Evolutionary conservation across 106 monocot genomes (phyloP).

Genomic region (Dendrobium nobile): DNA sequence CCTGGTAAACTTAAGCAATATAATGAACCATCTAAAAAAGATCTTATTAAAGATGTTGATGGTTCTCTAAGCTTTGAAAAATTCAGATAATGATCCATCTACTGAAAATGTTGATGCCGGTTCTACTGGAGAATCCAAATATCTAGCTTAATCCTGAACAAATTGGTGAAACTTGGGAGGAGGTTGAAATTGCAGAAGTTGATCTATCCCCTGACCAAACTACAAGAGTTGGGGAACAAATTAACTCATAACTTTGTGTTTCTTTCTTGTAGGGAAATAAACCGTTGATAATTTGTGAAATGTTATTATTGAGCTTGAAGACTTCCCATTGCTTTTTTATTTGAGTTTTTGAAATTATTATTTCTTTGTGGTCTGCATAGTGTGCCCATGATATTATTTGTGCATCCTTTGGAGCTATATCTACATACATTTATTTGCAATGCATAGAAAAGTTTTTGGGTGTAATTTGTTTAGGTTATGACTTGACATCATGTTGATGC

Average conservation of each 20-base stretch:
- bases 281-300: not conserved
- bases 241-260: not conserved
- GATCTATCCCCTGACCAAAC: not conserved
- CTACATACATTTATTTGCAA: too few species aligned
- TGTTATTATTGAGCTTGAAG: not conserved
- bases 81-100: slow-evolving; percentile 8
- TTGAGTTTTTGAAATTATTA: not conserved
- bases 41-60: not conserved
- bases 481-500: too few species aligned
- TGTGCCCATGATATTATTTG: not conserved
- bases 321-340: not conserved
- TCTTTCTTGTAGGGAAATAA: not conserved
- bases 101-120: slow-evolving; percentile 8
- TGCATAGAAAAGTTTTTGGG: too few species aligned
- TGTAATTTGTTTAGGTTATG: too few species aligned
- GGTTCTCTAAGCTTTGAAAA: not conserved
- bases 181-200: too few species aligned
- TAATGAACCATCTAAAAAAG: not conserved
- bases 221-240: not conserved
- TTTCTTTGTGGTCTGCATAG: not conserved
- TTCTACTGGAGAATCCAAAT: slow-evolving; percentile 11
- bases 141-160: not conserved
- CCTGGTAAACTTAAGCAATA: not conserved
- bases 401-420: not conserved
- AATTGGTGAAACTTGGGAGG: too few species aligned